Evolutionary conservation across 225 moss, liverwort and hornwort species (phyloP).

Genomic region (Climacium dendroides): DNA sequence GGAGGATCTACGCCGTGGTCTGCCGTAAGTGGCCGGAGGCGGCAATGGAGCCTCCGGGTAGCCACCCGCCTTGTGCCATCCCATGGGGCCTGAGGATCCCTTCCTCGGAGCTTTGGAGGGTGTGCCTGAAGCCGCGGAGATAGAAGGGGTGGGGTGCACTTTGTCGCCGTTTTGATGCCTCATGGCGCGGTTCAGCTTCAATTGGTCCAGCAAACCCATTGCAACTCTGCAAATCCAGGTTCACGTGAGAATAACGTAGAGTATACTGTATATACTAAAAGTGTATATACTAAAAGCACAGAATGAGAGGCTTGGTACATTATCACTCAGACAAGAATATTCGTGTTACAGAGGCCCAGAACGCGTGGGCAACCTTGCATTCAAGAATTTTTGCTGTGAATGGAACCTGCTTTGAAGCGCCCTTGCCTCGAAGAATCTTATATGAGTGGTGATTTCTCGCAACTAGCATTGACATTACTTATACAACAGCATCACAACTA

Average conservation of each 20-base stretch:
- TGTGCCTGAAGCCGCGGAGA: neutral
- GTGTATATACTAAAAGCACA: neutral
- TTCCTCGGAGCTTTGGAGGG: conserved; percentile 11
- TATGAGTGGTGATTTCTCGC: too few species aligned
- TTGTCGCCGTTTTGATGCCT: neutral
- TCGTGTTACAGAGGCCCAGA: neutral
- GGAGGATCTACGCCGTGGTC: conserved; percentile 9
- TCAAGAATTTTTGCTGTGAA: neutral
- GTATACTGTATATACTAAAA: neutral
- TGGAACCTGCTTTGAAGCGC: neutral
- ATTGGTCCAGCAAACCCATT: conserved; percentile 12
- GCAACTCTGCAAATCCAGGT: neutral
- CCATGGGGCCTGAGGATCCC: neutral
- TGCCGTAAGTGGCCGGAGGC: conserved; percentile 19
- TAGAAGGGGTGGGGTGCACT: conserved; percentile 1
- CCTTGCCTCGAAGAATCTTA: neutral
- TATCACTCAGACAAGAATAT: neutral
- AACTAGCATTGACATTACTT: too few species aligned
- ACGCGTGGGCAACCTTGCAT: neutral
- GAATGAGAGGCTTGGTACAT: neutral
- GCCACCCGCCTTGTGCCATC: conserved; percentile 20
- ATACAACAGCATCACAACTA: neutral
- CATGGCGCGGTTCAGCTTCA: neutral
- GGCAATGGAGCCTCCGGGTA: conserved; percentile 12
- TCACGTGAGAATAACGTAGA: neutral